Conservation (phyloP, 768 basidiomycete species). For the Tricholoma furcatifolium region DNA sequence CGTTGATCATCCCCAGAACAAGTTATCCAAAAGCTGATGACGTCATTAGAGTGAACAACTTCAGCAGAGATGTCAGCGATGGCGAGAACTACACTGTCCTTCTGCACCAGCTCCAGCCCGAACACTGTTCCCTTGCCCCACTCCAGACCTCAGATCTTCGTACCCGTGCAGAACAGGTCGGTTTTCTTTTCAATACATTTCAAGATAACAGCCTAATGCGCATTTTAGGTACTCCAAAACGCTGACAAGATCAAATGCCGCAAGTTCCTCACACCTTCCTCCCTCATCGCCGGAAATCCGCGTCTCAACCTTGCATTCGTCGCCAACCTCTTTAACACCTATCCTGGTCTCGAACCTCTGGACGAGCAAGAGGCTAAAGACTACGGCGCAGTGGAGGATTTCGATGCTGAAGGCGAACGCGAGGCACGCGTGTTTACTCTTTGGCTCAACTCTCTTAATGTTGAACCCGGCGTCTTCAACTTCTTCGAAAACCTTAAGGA, state of each 20-base stretch:
- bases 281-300: conserved; percentile 92
- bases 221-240: conserved; percentile 76
- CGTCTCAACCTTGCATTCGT: conserved; percentile 98
- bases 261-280: conserved; percentile 91
- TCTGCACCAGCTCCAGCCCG: conserved; percentile 93
- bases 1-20: neutral
- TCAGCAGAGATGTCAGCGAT: conserved; percentile 95
- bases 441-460: conserved; percentile 97
- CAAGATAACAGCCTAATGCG: neutral
- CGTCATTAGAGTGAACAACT: conserved; percentile 83
- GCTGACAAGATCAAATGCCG: conserved; percentile 92
- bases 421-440: conserved; percentile 97
- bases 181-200: neutral
- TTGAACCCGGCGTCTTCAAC: conserved; percentile 95
- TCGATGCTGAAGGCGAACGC: conserved; percentile 98
- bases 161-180: conserved; percentile 80
- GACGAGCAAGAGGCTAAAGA: conserved; percentile 93
- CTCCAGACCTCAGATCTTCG: conserved; percentile 83
- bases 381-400: conserved; percentile 89
- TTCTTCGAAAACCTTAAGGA: conserved; percentile 95
- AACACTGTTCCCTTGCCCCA: conserved; percentile 87
- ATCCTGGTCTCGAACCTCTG: conserved; percentile 91
- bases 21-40: conserved; percentile 8
- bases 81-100: conserved; percentile 98
- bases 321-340: conserved; percentile 97